Base-by-base conservation (phyloP, 768 basidiomycete genomes). In the Mycena galopus region DNA sequence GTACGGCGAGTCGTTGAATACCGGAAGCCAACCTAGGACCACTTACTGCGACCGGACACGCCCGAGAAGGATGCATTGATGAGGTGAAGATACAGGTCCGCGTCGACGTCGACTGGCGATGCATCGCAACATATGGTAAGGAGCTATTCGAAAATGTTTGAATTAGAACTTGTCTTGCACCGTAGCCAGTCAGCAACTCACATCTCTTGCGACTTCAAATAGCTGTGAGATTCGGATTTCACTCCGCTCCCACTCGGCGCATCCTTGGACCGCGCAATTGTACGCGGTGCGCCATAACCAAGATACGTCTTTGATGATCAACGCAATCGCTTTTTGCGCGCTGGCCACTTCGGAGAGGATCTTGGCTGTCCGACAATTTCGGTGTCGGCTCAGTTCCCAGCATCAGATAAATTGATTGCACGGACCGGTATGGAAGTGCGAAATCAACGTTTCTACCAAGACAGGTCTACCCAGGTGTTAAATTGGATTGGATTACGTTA, bases 261-360 rank as follows among this genome's bases (percentile, higher is more conserved):
- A 94, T 33, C 93, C 94, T 81, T 94, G 90, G 58, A 94, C 87
- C 67, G 94, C 95, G 72, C 88, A 89, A 81, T 96, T 96, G 82
- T 95, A 96, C 33, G 94, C 93, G 42, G 91, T 92, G 78, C 95
- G 87, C 95, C 95, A 96, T 74, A 96, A 83, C 95, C 95, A 96
- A 39, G 94, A 94, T 77, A 96, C 78, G 77, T 96, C 95, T 78
- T 92, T 94, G 78, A 86, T 86, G 73, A 94, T 87, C 80, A 92
- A 79, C 27, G 89, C 81, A 62, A 87, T 82, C 64, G 86, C 81
- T 74, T 89, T 90, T 79, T 89, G 86, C 39, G 82, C 81, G 72
- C 79, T 83, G 44, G 91, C 88, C 19, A 86, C 84, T 74, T 88
- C 85, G 65, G 89, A 85, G 73, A 92, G 82, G 56, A 84, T 83